Evolutionary conservation across 1,284 basidiomycete species (phyloP).

Genomic region (Cystobasidium slooffiae): DNA sequence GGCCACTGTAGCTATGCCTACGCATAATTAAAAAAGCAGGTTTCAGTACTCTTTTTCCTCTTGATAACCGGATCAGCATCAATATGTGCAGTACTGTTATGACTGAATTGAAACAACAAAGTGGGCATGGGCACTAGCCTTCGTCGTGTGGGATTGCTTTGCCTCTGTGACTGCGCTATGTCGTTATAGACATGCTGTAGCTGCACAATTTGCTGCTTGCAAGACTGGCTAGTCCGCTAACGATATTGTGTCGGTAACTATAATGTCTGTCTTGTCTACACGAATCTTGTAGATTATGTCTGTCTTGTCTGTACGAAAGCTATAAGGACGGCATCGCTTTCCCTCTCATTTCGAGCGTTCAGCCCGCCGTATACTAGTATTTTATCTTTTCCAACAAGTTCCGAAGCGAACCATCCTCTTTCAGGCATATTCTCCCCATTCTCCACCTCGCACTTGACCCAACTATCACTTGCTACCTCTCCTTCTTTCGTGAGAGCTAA

Average conservation of each 20-base stretch:
- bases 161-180: no score
- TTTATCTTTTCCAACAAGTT: constrained; percentile 11
- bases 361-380: constrained; percentile 27
- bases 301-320: background rate
- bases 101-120: no score
- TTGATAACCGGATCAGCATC: background rate
- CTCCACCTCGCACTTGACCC: background rate
- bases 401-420: constrained; percentile 28
- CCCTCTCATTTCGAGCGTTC: constrained; percentile 23
- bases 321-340: constrained; percentile 16
- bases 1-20: constrained; percentile 82
- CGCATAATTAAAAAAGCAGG: constrained; percentile 52
- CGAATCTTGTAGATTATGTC: background rate
- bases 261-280: no score
- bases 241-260: no score
- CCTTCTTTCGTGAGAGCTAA: background rate
- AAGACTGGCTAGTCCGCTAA: no score
- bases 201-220: no score
- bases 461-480: background rate
- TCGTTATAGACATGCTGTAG: no score
- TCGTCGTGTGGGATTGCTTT: no score
- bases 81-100: no score
- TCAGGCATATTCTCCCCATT: background rate
- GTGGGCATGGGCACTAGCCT: no score
- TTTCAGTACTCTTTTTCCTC: background rate